Evolutionary conservation across 176 grass and related monocot species (phyloP).

Genomic region (Echinochloa phyllopogon): DNA sequence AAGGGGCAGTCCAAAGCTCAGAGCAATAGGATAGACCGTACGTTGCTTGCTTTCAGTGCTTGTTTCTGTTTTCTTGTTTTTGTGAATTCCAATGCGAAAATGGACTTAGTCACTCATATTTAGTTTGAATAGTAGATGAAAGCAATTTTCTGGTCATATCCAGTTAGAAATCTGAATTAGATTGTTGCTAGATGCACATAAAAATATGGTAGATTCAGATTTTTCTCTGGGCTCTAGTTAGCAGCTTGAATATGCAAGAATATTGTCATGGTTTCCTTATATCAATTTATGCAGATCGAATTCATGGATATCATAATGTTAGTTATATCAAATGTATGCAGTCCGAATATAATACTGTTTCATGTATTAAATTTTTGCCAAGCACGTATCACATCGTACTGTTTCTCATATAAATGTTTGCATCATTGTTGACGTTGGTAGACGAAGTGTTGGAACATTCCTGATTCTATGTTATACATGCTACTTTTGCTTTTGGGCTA

Average conservation of each 20-base stretch:
- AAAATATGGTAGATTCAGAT: background rate
- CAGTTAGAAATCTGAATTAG: background rate
- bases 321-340: background rate
- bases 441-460: background rate
- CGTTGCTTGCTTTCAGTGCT: background rate
- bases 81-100: background rate
- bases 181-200: slow-evolving; percentile 19
- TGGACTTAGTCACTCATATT: background rate
- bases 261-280: background rate
- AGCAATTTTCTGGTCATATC: background rate
- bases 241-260: background rate
- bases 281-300: slow-evolving; percentile 1
- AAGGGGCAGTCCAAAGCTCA: slow-evolving; percentile 50
- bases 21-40: slow-evolving; percentile 50
- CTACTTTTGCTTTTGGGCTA: background rate
- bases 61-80: background rate
- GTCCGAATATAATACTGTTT: background rate
- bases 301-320: background rate
- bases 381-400: background rate
- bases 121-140: slow-evolving; percentile 12
- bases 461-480: background rate
- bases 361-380: background rate
- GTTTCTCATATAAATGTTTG: background rate
- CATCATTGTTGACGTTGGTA: slow-evolving; percentile 12
- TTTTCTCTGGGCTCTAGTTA: background rate